These are phyloP conservation scores for Solanum hybrid DNA, from an alignment of 305 asterid genomes.

Conservation along the genomic window DNA sequence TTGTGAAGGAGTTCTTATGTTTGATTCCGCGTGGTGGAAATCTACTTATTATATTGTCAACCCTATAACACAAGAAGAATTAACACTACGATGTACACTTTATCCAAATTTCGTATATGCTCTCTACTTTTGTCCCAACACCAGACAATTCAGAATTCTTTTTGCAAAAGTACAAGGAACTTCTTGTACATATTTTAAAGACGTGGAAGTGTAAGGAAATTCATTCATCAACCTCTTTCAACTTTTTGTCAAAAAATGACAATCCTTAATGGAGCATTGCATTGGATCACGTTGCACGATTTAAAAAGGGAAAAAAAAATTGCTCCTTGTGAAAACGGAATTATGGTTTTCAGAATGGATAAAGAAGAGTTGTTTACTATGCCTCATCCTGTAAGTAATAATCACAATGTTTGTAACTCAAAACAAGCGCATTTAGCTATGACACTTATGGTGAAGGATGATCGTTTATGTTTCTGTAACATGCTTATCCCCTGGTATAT, in stretches of 20 bases:
- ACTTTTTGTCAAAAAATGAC: background rate
- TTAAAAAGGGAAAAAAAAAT: accelerated
- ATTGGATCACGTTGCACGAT: background rate
- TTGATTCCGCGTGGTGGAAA: background rate
- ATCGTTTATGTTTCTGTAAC: background rate
- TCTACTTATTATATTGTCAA: background rate
- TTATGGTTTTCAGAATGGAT: background rate
- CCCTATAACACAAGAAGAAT: background rate
- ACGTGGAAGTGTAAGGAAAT: background rate
- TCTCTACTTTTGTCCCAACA: background rate
- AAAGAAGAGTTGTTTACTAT: background rate
- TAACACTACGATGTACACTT: background rate
- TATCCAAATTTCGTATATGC: background rate
- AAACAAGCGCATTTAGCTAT: background rate
- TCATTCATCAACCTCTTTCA: background rate
- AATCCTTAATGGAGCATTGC: background rate
- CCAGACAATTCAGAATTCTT: background rate
- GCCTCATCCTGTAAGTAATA: background rate
- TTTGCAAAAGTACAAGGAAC: background rate
- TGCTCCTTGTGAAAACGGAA: background rate
- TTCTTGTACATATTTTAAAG: background rate
- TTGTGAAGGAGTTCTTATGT: background rate
- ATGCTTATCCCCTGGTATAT: background rate
- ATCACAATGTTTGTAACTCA: background rate
- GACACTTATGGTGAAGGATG: background rate